Evolutionary conservation across 2,329 filamentous ascomycete species (phyloP), one percentile per base, ranked within the genome.

Genomic region (Fusarium fujikuroi): DNA sequence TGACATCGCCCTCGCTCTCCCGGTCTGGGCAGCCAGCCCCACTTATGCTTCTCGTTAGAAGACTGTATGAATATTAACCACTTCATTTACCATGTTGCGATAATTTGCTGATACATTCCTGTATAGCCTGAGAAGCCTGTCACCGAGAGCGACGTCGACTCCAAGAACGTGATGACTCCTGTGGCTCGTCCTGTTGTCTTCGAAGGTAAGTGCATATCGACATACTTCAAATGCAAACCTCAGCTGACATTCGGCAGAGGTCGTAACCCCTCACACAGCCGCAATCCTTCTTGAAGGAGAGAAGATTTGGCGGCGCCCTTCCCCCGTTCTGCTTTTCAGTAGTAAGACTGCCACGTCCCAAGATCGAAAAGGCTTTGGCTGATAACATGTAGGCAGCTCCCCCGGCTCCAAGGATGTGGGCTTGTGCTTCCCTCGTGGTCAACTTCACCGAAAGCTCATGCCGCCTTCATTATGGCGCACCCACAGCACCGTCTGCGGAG

Each of bases 171-270:
- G n/a, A 11, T 21, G 42, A 25, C 42, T 12, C 23, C 42, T 44
- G 23, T 18, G 7, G n/a, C 10, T 25, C n/a, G 10, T 18, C 23
- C 23, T 25, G 10, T 12, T 12, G 10, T 7, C 16, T 25, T 16
- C 12, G 7, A 19, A 7, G 16, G 42, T 19, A 25, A 25, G 7
- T 25, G 42, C 7, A 44, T 25, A 4, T 44, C 7, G 3, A 44
- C 4, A 19, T 28, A 11, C 16, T 44, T 12, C 10, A 3, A 44
- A 0, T 8, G 10, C 7, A 7, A 18, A 19, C 5, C 7, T n/a
- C 3, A 18, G 18, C n/a, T 43, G 16, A 23, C n/a, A 25, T 25
- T 43, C 6, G 10, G 5, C 16, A 43, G n/a, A 43, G 9, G 2
- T 30, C 30, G 3, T 1, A 30, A 30, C 3, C 15, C n/a, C 16